Evolutionary conservation across 192 early-diverging fungal genomes (phyloP).

Genomic region (Linnemannia zychae): DNA sequence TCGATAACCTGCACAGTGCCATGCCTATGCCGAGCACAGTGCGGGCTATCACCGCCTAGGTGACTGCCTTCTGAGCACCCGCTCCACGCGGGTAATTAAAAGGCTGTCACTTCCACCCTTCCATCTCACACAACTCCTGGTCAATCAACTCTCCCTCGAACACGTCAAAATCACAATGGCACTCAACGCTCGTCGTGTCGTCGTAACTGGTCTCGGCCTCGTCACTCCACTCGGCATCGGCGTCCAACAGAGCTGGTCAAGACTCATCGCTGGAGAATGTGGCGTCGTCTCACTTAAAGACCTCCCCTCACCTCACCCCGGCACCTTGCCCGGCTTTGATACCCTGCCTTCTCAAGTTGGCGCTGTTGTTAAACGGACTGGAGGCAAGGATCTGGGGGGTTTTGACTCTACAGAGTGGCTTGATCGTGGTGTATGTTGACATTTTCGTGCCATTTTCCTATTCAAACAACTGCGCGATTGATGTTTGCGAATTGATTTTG

Average conservation of each 20-base stretch:
- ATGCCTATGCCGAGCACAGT: no score
- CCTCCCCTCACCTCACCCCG: conserved; percentile 27
- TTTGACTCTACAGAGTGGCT: conserved; percentile 85
- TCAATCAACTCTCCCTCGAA: neutral
- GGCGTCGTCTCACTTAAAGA: conserved; percentile 81
- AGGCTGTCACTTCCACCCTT: neutral
- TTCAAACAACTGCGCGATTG: no score
- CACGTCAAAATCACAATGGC: conserved; percentile 19
- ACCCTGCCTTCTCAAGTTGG: conserved; percentile 82
- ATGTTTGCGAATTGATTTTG: neutral
- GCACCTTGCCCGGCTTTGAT: conserved; percentile 66
- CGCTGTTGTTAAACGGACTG: conserved; percentile 71
- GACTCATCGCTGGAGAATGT: conserved; percentile 77
- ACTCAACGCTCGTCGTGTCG: conserved; percentile 75
- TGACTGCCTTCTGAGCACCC: no score
- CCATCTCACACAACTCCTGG: neutral
- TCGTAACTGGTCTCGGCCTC: conserved; percentile 94
- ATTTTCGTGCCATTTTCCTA: no score
- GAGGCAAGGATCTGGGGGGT: conserved; percentile 63
- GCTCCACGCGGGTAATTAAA: no score
- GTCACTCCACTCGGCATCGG: conserved; percentile 92
- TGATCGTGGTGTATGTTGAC: conserved; percentile 72
- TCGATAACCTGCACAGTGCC: no score
- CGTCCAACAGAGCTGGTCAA: conserved; percentile 76
- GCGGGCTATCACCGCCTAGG: no score